phyloP scores from a whole-genome alignment of 345 rosid species.

The Brassica rapa region DNA sequence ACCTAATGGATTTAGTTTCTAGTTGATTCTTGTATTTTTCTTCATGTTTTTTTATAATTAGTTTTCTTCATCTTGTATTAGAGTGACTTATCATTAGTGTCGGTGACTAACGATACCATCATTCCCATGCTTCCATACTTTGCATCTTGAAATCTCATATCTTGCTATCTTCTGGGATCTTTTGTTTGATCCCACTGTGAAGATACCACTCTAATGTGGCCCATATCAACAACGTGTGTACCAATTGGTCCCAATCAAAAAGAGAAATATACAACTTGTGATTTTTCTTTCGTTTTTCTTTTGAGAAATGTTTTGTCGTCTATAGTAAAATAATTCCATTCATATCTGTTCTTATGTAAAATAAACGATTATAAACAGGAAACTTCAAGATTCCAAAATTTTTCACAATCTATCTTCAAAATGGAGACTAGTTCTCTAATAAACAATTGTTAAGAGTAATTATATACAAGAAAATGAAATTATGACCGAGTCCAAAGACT shows the following conservation, averaged over 20 bases:
- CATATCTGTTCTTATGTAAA: neutral
- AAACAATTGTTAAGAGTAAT: too few species aligned
- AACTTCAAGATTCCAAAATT: too few species aligned
- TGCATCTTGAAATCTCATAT: constrained; percentile 9
- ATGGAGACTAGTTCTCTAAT: neutral
- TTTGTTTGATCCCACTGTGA: neutral
- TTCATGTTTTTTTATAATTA: neutral
- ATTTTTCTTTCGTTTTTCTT: neutral
- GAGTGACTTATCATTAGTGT: neutral
- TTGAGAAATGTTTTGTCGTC: neutral
- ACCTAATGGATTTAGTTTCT: neutral
- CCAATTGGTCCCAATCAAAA: constrained; percentile 14
- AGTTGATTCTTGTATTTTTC: neutral
- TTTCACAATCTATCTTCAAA: too few species aligned
- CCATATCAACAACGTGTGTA: constrained; percentile 3
- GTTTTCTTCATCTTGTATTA: neutral
- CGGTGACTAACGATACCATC: neutral
- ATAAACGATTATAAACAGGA: too few species aligned
- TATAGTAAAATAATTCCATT: neutral
- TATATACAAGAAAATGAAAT: too few species aligned
- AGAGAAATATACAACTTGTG: neutral
- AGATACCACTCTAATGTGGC: neutral
- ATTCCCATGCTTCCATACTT: neutral
- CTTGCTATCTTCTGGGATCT: neutral
- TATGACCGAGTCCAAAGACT: neutral